Base-by-base conservation (phyloP, 208 protist genomes). In the Leishmania aethiopica region DNA sequence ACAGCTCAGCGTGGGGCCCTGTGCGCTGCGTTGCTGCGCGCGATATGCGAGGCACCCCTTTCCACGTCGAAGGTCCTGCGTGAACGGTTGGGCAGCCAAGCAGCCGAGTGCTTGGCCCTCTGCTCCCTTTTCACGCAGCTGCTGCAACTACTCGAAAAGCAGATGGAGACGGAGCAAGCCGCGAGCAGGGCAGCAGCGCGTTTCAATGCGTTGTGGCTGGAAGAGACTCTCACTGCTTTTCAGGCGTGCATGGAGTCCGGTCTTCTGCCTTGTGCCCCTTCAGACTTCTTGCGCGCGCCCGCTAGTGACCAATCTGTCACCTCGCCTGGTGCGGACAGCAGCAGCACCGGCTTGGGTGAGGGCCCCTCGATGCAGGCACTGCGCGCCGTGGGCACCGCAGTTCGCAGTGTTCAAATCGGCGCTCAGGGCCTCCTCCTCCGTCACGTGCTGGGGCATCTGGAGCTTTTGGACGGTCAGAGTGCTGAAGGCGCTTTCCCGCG, bases 1-100 rank as follows among this genome's bases (percentile, higher is more conserved):
- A 59, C 28, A 25, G 35, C 51, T 25, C 76, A 70, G 4, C 53
- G 19, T 8, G 49, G 57, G 51, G 15, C 69, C 45, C 53, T 64
- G 22, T 51, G 66, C 28, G 75, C 81, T 47, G 42, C 70, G 17
- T 77, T 84, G 51, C 69, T 84, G 69, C 81, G 81, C n/a, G 81
- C 76, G 59, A 17, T 84, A 60, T 84, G 81, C 59, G 81, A 76
- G 37, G 70, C 0, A 3, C 47, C 45, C 13, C 59, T 84, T 77
- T 55, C 76, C 15, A 71, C 49, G 19, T 75, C 76, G 25, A 32
- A 49, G 17, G 51, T 60, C 2, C 81, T 84, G 75, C 81, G 69
- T 7, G 76, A 79, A 62, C 80, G 81, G 81, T 75, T 84, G 35
- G 81, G 75, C 15, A 75, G 76, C n/a, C 67, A 72, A 60, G 51